Evolutionary conservation across 2,329 filamentous ascomycete genomes (phyloP).

Genomic region (Microthyrium microscopicum): DNA sequence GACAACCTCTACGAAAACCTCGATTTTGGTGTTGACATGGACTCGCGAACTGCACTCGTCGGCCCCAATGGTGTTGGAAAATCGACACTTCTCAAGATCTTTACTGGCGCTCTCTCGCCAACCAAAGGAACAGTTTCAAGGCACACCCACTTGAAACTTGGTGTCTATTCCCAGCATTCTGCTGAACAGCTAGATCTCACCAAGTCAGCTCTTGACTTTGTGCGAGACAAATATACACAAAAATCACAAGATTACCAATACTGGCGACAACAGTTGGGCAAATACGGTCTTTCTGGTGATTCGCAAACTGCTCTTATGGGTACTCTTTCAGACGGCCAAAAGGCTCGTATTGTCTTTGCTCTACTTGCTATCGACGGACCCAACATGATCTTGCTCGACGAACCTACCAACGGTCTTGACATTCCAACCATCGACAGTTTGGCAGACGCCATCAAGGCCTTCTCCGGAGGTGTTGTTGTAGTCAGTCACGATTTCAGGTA

Average conservation of each 20-base stretch:
- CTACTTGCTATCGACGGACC: slow-evolving; percentile 86
- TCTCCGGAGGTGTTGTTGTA: slow-evolving; percentile 89
- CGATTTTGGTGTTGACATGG: slow-evolving; percentile 98
- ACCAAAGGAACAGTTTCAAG: slow-evolving; percentile 68
- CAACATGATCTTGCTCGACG: slow-evolving; percentile 96
- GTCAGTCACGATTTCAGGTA: slow-evolving; percentile 99
- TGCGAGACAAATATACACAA: slow-evolving; percentile 79
- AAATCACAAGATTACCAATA: slow-evolving; percentile 97
- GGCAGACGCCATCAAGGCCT: slow-evolving; percentile 94
- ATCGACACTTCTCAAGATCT: slow-evolving; percentile 85
- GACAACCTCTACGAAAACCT: slow-evolving; percentile 95
- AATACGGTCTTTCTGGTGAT: slow-evolving; percentile 85
- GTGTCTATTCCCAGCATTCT: slow-evolving; percentile 96
- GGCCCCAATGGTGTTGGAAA: slow-evolving; percentile 99
- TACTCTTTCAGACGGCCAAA: slow-evolving; percentile 92
- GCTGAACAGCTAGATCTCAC: slow-evolving; percentile 96
- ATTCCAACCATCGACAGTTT: slow-evolving; percentile 96
- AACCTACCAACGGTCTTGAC: slow-evolving; percentile 98
- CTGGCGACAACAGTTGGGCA: slow-evolving; percentile 94
- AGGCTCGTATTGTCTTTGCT: slow-evolving; percentile 95
- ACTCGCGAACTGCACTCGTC: slow-evolving; percentile 90
- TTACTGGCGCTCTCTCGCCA: slow-evolving; percentile 87
- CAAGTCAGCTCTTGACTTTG: slow-evolving; percentile 94
- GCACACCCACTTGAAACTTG: slow-evolving; percentile 96
- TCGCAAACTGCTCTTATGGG: slow-evolving; percentile 95